Conservation (phyloP, 2,329 filamentous ascomycete species). For the Colletotrichum australisinense region DNA sequence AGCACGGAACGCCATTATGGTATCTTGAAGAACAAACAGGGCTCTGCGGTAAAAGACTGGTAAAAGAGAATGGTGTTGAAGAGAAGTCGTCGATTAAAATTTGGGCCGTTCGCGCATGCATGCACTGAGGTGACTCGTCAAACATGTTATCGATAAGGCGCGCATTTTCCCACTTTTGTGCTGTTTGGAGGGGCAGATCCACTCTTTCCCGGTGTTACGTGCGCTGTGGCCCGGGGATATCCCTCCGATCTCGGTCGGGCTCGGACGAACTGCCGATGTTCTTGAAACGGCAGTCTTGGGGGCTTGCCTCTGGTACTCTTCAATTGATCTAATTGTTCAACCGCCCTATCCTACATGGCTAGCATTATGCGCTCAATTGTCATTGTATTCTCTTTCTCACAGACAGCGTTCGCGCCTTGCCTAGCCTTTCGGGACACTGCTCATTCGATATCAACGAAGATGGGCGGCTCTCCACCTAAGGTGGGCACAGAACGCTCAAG, state of each 20-base stretch:
- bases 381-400: too few species aligned
- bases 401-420: too few species aligned
- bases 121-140: conserved; percentile 24
- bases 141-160: conserved; percentile 30
- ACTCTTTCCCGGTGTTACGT: not conserved
- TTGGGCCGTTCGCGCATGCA: conserved; percentile 29
- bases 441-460: too few species aligned
- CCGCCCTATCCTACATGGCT: too few species aligned
- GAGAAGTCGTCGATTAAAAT: conserved; percentile 18
- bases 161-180: not conserved
- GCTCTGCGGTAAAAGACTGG: not conserved
- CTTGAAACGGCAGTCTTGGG: too few species aligned
- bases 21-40: not conserved
- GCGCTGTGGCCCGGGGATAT: not conserved
- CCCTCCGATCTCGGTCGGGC: conserved; percentile 16
- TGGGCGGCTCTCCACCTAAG: too few species aligned
- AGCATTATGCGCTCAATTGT: too few species aligned
- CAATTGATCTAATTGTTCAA: too few species aligned
- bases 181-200: not conserved
- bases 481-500: too few species aligned
- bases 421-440: too few species aligned
- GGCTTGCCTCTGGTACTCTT: too few species aligned
- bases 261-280: not conserved
- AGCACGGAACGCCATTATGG: conserved; percentile 53
- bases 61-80: conserved; percentile 12